phyloP scores from a whole-genome alignment of 2,329 filamentous ascomycete species.

The Teratosphaeria pseudoeucalypti region DNA sequence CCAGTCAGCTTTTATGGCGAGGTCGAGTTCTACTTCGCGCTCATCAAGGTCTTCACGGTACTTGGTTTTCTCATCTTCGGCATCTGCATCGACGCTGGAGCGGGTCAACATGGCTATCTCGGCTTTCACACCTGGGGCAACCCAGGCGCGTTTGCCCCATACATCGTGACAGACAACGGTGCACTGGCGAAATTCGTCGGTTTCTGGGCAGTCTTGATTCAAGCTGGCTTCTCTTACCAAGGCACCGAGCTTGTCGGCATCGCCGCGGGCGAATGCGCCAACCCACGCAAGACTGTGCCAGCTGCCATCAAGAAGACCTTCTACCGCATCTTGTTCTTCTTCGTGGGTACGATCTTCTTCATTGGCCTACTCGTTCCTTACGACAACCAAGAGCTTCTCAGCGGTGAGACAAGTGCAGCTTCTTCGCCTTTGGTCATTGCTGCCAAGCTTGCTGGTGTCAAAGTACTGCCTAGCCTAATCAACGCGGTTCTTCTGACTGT shows the following conservation, averaged over 20 bases:
- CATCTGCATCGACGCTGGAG: constrained; percentile 31
- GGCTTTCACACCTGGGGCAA: constrained; percentile 44
- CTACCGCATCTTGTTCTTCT: constrained; percentile 28
- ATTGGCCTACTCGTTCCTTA: constrained; percentile 27
- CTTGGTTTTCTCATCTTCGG: constrained; percentile 36
- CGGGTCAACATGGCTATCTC: constrained; percentile 45
- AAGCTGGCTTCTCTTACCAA: constrained; percentile 47
- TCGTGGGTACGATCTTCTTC: constrained; percentile 27
- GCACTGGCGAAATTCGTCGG: constrained; percentile 30
- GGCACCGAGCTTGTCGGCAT: constrained; percentile 46
- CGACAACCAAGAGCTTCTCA: constrained; percentile 28
- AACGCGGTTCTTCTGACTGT: constrained; percentile 63
- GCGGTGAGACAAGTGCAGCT: constrained; percentile 32
- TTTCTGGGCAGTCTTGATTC: constrained; percentile 48
- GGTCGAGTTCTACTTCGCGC: constrained; percentile 45
- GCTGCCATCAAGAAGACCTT: constrained; percentile 28
- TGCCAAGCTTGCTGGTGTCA: constrained; percentile 50
- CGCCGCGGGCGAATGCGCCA: constrained; percentile 42
- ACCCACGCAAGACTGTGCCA: constrained; percentile 39
- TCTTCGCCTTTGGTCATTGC: constrained; percentile 59
- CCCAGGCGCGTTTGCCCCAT: constrained; percentile 29
- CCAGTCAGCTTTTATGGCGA: constrained; percentile 44
- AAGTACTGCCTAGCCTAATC: constrained; percentile 52
- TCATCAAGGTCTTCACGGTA: constrained; percentile 42
- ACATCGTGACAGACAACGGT: constrained; percentile 17